phyloP scores from a whole-genome alignment of 306 rosid species.

The Glycyrrhiza uralensis region DNA sequence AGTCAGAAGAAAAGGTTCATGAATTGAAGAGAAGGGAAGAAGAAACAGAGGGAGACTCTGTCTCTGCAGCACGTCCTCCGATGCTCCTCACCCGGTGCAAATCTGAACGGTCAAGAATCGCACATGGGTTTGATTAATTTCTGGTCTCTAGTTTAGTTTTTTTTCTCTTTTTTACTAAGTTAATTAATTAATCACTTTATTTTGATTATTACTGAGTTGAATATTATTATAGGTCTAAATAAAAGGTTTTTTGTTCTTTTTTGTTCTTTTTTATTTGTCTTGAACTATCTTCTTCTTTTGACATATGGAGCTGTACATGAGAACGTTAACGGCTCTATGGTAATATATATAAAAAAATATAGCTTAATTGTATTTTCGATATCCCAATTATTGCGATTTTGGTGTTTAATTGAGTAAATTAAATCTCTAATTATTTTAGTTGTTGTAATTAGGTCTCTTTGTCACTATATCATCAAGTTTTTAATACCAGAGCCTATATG shows the following conservation, averaged over 20 bases:
- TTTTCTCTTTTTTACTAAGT: no score
- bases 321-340: conserved; percentile 38
- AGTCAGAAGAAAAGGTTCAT: conserved; percentile 30
- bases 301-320: conserved; percentile 33
- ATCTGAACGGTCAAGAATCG: conserved; percentile 72
- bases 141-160: not conserved
- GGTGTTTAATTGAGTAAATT: no score
- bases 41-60: conserved; percentile 16
- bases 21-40: conserved; percentile 25
- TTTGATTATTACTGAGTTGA: not conserved
- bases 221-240: conserved; percentile 1
- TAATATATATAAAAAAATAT: not conserved
- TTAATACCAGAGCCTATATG: no score
- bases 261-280: not conserved
- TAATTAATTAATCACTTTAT: not conserved
- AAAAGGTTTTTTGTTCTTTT: not conserved
- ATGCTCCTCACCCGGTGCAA: conserved; percentile 78
- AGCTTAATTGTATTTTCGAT: no score
- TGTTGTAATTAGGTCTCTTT: no score
- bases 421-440: no score
- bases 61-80: conserved; percentile 28
- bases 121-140: conserved; percentile 43
- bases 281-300: not conserved
- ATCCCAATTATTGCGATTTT: no score
- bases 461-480: no score